phyloP scores from a whole-genome alignment of 306 rosid genomes.

The Pachyrhizus erosus region DNA sequence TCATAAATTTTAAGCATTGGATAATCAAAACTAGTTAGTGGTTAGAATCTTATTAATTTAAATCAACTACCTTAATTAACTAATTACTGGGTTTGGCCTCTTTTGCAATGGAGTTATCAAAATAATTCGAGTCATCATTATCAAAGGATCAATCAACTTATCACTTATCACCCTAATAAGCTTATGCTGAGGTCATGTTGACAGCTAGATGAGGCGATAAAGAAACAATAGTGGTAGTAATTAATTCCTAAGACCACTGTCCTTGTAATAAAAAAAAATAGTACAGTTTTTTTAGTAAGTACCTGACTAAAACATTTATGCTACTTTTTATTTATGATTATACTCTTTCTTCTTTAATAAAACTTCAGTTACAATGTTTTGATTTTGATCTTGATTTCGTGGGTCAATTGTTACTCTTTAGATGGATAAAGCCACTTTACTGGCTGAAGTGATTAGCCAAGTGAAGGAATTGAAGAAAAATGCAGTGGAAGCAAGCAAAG shows the following conservation, averaged over 20 bases:
- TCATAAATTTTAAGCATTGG: constrained; percentile 8
- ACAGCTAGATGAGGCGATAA: constrained; percentile 1
- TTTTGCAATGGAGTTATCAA: constrained; percentile 3
- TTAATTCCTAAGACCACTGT: not conserved
- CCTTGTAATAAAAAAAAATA: not conserved
- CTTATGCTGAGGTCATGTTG: constrained; percentile 13
- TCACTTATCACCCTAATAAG: not conserved
- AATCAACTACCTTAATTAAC: not conserved
- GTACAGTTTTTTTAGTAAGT: not conserved
- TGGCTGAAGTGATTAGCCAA: constrained; percentile 74
- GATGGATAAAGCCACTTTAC: constrained; percentile 93
- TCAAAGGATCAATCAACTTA: not conserved
- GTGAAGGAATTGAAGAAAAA: constrained; percentile 77
- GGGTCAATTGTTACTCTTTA: constrained; percentile 46
- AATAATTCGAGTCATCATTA: constrained; percentile 8
- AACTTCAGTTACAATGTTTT: constrained; percentile 21
- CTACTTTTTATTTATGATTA: constrained; percentile 4
- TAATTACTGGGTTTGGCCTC: not conserved
- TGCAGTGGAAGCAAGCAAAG: constrained; percentile 75
- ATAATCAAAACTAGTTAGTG: not conserved
- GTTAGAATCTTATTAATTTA: constrained; percentile 17
- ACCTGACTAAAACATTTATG: not conserved
- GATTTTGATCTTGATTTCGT: constrained; percentile 31
- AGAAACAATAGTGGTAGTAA: not conserved
- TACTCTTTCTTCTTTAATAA: constrained; percentile 9